phyloP scores from a whole-genome alignment of 2,329 filamentous ascomycete genomes.

The Saccharata proteae region DNA sequence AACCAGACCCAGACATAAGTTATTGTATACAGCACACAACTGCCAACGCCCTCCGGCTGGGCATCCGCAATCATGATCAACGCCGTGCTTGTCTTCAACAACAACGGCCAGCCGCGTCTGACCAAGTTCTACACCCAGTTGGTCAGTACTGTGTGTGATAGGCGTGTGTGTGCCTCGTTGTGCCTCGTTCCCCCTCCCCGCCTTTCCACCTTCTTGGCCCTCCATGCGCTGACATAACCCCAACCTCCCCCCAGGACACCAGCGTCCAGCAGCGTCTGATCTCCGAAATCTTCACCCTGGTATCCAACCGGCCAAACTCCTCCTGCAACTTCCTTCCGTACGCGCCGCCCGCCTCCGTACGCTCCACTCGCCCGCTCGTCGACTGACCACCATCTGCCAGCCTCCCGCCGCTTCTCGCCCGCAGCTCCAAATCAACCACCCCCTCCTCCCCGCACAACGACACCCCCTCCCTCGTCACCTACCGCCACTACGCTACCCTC shows the following conservation, averaged over 20 bases:
- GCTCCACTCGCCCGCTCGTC: constrained; percentile 4
- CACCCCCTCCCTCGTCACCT: constrained; percentile 88
- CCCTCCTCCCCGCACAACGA: constrained; percentile 60
- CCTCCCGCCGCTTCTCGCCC: constrained; percentile 50
- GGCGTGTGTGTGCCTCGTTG: background rate
- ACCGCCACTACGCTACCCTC: constrained; percentile 94
- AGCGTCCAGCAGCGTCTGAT: constrained; percentile 94
- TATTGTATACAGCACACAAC: no score
- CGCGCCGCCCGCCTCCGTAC: constrained; percentile 16
- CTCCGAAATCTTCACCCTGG: constrained; percentile 91
- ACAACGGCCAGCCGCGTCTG: constrained; percentile 87
- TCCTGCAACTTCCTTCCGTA: constrained; percentile 92
- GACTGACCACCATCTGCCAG: constrained; percentile 34
- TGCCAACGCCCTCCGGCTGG: constrained; percentile 3
- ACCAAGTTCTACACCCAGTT: constrained; percentile 99
- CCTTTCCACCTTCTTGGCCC: background rate
- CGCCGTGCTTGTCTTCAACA: constrained; percentile 97
- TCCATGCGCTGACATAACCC: background rate
- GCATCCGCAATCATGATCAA: constrained; percentile 76
- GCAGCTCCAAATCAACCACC: constrained; percentile 30
- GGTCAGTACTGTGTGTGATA: no score
- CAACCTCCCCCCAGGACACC: constrained; percentile 56
- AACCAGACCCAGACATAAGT: no score
- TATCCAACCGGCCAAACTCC: constrained; percentile 79
- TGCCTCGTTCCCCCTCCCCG: constrained; percentile 1